Percentiles rank a stretch among this genome's conserved stretches.
These are phyloP conservation scores for Eutrema salsugineum DNA, from an alignment of 441 rosid genomes.

Conservation along the genomic window DNA sequence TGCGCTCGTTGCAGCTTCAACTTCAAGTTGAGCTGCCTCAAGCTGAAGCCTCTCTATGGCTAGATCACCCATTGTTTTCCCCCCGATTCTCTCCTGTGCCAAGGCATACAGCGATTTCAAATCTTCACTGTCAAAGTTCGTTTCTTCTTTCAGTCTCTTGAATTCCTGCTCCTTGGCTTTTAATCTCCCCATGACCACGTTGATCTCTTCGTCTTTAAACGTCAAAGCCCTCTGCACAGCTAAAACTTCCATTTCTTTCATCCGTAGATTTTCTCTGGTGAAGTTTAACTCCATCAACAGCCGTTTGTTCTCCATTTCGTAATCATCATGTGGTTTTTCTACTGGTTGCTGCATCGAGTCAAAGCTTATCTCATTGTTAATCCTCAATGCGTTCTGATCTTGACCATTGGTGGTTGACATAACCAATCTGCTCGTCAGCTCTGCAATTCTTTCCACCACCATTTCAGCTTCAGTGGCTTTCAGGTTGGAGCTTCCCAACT, in stretches of 20 bases:
- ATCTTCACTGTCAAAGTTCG: conserved; percentile 57
- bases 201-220: conserved; percentile 65
- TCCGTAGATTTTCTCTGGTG: conserved; percentile 53
- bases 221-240: conserved; percentile 55
- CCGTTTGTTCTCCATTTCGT: conserved; percentile 46
- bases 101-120: conserved; percentile 54
- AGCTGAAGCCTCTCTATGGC: conserved; percentile 83
- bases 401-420: conserved; percentile 41
- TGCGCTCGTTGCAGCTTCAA: conserved; percentile 73
- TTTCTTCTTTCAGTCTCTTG: conserved; percentile 52
- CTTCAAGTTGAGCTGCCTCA: conserved; percentile 74
- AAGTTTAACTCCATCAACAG: conserved; percentile 63
- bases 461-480: conserved; percentile 64
- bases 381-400: conserved; percentile 5
- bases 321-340: conserved; percentile 35
- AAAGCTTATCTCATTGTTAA: conserved; percentile 13
- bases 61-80: conserved; percentile 55
- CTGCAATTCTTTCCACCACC: conserved; percentile 58
- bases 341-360: conserved; percentile 34
- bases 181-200: conserved; percentile 41
- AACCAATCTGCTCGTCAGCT: conserved; percentile 56
- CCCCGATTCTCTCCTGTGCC: conserved; percentile 68
- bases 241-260: conserved; percentile 67
- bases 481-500: conserved; percentile 48
- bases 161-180: conserved; percentile 57